Base-by-base conservation (phyloP, 1,284 basidiomycete genomes). In the Pseudozyma sp. region DNA sequence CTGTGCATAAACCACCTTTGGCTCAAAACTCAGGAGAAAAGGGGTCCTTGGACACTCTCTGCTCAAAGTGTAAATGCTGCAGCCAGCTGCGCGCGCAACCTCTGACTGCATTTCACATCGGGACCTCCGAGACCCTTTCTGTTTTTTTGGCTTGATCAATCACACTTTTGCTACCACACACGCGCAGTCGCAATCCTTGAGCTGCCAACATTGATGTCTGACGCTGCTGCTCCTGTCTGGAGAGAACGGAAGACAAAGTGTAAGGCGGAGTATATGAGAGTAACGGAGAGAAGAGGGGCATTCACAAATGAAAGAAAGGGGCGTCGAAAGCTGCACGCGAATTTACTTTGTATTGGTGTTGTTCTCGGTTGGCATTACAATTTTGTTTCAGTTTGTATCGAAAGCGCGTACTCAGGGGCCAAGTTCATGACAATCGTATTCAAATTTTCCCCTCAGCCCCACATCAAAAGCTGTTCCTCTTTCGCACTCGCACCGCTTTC, bases 281-380 rank as follows among this genome's bases (percentile, higher is more conserved):
- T 8, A 44, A 44, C 35, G 36, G 36, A 50, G n/a, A 50, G n/a
- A 18, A 47, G 25, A 47, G 19, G 45, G 42, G 40, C 19, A n/a
- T 21, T 5, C 10, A 35, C 36, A 25, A 39, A 18, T 12, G 43
- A 52, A 45, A 58, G 36, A 55, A 54, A 42, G 57, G 54, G 56
- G 44, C 31, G 35, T n/a, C 40, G n/a, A 36, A 36, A 18, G 19
- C 10, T 44, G 40, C 13, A 45, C 4, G 11, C 5, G 16, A 21
- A 25, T 31, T 31, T 6, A n/a, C 12, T 60, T 60, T 67, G 64
- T 60, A 66, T 43, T 68, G 59, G 65, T 68, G 65, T 68, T 68
- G 59, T 61, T 68, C 65, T 68, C 55, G 43, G 13, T 31, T 48
- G 3, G 14, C 18, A 68, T 53, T 68, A 49, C 54, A 61, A 53